Percentiles rank a stretch among this genome's conserved stretches.
phyloP scores from a whole-genome alignment of 169 alveolate species.

The Perkinsus olseni region DNA sequence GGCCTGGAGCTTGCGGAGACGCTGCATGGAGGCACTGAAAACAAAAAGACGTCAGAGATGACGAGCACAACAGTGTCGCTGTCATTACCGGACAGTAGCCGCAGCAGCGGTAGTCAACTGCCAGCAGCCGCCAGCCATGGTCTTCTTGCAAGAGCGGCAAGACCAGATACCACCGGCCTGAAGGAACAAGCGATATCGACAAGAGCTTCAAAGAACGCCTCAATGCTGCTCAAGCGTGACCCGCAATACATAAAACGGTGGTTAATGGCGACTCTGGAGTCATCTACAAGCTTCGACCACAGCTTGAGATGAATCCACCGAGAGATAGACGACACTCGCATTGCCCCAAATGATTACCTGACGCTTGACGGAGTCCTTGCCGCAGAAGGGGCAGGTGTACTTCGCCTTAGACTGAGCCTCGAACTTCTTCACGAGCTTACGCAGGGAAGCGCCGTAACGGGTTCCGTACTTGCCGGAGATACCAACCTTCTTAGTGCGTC shows the following conservation, averaged over 20 bases:
- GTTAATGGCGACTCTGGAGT: no score
- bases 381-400: conserved; percentile 92
- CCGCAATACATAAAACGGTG: no score
- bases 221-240: no score
- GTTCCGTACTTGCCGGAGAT: conserved; percentile 96
- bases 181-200: no score
- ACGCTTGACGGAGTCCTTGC: conserved; percentile 85
- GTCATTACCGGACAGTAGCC: conserved; percentile 73
- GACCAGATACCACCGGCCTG: conserved; percentile 95
- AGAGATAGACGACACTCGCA: not conserved
- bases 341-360: not conserved
- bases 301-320: no score
- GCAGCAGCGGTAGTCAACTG: conserved; percentile 90
- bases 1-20: conserved; percentile 37
- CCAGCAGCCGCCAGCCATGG: conserved; percentile 97
- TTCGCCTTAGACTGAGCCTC: conserved; percentile 86
- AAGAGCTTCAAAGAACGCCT: no score
- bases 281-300: no score
- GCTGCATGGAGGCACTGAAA: conserved; percentile 24
- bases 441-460: conserved; percentile 94
- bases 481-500: conserved; percentile 78
- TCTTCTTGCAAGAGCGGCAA: conserved; percentile 85
- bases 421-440: conserved; percentile 91
- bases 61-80: not conserved
- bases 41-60: not conserved